These are phyloP conservation scores for Vanrija humicola DNA, from an alignment of 1,284 basidiomycete genomes.

Conservation along the genomic window DNA sequence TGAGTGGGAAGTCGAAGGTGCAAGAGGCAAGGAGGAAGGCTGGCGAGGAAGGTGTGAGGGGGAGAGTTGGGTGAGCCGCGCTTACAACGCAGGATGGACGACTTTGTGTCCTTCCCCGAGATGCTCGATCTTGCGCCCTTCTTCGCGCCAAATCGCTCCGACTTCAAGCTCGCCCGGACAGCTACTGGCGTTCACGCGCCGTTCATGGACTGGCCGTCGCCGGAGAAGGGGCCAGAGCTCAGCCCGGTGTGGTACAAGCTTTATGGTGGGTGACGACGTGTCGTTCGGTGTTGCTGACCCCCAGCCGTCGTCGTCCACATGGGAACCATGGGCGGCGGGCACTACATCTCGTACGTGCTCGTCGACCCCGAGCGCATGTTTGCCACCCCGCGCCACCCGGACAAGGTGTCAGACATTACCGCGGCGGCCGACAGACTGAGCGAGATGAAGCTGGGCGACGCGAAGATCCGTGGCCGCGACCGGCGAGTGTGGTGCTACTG, in stretches of 20 bases:
- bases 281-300: constrained; percentile 29
- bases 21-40: no score
- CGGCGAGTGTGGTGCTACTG: constrained; percentile 79
- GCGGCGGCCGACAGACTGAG: background rate
- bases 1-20: constrained; percentile 13
- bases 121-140: constrained; percentile 78
- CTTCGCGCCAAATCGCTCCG: constrained; percentile 63
- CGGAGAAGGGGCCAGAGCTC: constrained; percentile 38
- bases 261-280: constrained; percentile 33
- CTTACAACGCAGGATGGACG: constrained; percentile 67
- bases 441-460: background rate
- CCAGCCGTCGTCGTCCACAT: constrained; percentile 82
- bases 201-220: constrained; percentile 46
- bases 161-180: constrained; percentile 42
- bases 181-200: constrained; percentile 30
- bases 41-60: no score
- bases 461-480: constrained; percentile 16
- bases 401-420: background rate
- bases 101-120: constrained; percentile 83
- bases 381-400: no score
- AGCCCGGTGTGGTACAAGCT: constrained; percentile 44
- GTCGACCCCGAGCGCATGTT: constrained; percentile 43
- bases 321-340: constrained; percentile 78
- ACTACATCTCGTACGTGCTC: constrained; percentile 68
- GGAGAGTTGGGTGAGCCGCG: background rate